Conservation (phyloP, 129 eudicot species). For the Silybum marianum region DNA sequence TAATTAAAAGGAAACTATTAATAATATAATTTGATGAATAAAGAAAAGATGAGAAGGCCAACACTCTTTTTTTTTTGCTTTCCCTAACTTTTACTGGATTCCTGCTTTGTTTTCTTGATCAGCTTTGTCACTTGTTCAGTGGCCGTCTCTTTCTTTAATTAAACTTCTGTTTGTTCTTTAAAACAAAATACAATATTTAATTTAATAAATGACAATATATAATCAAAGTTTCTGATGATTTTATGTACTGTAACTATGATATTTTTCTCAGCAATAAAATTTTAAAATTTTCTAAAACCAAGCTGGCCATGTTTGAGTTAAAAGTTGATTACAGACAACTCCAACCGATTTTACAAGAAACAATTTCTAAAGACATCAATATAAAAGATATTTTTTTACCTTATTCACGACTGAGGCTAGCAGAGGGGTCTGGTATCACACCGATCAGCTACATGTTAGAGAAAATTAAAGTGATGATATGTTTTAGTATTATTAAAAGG, state of each 20-base stretch:
- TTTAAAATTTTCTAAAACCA: not conserved
- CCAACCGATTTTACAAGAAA: too few relatives aligned
- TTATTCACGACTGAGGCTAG: too few relatives aligned
- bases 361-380: too few relatives aligned
- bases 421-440: too few relatives aligned
- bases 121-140: constrained; percentile 27
- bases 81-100: constrained; percentile 61
- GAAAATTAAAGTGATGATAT: too few relatives aligned
- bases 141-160: constrained; percentile 9
- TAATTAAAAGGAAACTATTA: constrained; percentile 9
- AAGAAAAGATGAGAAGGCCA: constrained; percentile 35
- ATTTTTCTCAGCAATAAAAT: not conserved
- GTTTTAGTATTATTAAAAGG: not conserved
- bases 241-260: not conserved
- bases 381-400: too few relatives aligned
- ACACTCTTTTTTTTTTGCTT: constrained; percentile 40
- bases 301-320: not conserved
- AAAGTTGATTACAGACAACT: too few relatives aligned
- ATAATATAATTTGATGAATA: constrained; percentile 2
- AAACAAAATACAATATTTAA: not conserved
- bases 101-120: constrained; percentile 47
- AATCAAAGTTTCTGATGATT: not conserved
- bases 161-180: not conserved
- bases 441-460: too few relatives aligned
- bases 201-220: not conserved